Conservation (phyloP, 768 basidiomycete species). For the Termitomyces sp. region DNA sequence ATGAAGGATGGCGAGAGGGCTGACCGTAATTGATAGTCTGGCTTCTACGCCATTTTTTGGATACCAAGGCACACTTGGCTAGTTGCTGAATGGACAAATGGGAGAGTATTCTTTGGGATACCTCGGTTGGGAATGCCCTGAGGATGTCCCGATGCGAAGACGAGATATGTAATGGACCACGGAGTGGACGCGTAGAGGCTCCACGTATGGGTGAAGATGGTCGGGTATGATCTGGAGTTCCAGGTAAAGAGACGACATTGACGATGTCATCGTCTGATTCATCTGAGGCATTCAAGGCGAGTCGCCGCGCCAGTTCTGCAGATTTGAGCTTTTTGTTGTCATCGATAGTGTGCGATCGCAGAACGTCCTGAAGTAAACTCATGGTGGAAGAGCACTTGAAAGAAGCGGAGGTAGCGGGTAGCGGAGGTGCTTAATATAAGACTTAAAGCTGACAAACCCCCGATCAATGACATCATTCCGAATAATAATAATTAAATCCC, state of each 20-base stretch:
- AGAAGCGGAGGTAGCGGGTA: neutral
- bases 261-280: conserved; percentile 72
- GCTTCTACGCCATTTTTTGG: conserved; percentile 83
- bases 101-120: conserved; percentile 76
- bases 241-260: conserved; percentile 68
- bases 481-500: conserved; percentile 43
- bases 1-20: conserved; percentile 9
- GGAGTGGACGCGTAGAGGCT: conserved; percentile 44
- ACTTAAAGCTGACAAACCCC: conserved; percentile 25
- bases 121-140: conserved; percentile 70
- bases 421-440: neutral
- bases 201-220: conserved; percentile 52
- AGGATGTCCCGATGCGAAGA: conserved; percentile 55
- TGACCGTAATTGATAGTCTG: conserved; percentile 89
- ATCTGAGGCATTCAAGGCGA: conserved; percentile 25
- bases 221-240: conserved; percentile 64
- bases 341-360: conserved; percentile 45
- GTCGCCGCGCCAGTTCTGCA: conserved; percentile 19
- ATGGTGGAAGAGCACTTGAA: conserved; percentile 25
- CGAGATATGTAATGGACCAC: conserved; percentile 42
- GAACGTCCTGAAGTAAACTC: conserved; percentile 71
- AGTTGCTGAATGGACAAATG: conserved; percentile 61
- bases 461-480: conserved; percentile 20
- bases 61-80: conserved; percentile 76
- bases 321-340: conserved; percentile 33